A percentile compares a stretch with the other conserved stretches of the same genome.
Evolutionary conservation across 768 basidiomycete genomes (phyloP).

Genomic region (Tulasnella sp.): DNA sequence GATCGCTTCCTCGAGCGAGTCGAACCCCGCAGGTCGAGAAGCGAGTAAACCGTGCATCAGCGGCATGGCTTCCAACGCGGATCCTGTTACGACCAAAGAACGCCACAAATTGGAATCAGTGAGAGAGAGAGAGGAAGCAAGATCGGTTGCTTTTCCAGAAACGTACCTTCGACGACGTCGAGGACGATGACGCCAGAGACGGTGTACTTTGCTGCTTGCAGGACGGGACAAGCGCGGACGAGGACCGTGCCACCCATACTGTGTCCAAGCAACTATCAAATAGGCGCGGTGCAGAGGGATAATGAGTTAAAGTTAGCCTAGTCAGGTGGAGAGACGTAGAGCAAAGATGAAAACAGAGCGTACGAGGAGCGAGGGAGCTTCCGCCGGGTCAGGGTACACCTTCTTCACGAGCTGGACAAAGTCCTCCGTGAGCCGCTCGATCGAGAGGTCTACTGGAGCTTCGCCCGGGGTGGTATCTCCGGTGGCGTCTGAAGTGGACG

Average conservation of each 20-base stretch:
- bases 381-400: constrained; percentile 52
- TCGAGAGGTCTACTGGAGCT: constrained; percentile 45
- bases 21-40: constrained; percentile 76
- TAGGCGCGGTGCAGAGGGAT: background rate
- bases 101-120: background rate
- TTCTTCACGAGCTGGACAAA: constrained; percentile 56
- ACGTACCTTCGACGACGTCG: constrained; percentile 81
- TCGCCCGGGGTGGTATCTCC: background rate
- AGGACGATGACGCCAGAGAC: constrained; percentile 70
- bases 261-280: constrained; percentile 69
- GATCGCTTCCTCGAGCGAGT: constrained; percentile 71
- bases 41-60: constrained; percentile 85
- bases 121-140: background rate
- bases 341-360: constrained; percentile 19
- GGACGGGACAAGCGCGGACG: constrained; percentile 50
- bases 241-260: constrained; percentile 95
- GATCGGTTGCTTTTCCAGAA: background rate
- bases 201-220: constrained; percentile 57
- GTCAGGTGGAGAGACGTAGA: background rate
- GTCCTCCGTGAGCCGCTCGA: constrained; percentile 62
- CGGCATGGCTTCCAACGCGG: constrained; percentile 85
- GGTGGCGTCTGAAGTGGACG: background rate
- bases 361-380: constrained; percentile 67
- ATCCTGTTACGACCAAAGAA: constrained; percentile 33
- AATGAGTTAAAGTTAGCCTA: background rate